Conservation (phyloP, 2,329 filamentous ascomycete genomes). For the Alternaria triticimaculans region DNA sequence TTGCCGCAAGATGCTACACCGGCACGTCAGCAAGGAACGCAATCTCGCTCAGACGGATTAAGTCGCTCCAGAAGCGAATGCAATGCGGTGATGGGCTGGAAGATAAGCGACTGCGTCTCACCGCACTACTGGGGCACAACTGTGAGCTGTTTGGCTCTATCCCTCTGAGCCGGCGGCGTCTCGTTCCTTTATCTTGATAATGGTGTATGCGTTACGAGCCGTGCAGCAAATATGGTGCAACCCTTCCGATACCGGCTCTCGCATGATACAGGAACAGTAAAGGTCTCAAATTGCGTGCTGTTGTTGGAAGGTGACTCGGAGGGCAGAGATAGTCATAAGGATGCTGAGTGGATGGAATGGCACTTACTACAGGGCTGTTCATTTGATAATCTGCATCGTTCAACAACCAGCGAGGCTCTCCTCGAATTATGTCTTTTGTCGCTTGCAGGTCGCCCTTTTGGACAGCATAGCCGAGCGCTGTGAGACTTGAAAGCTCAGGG, state of each 20-base stretch:
- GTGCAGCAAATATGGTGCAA: conserved; percentile 17
- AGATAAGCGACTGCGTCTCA: conserved; percentile 41
- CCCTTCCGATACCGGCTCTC: conserved; percentile 37
- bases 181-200: conserved; percentile 38
- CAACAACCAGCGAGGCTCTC: conserved; percentile 70
- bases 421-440: conserved; percentile 71
- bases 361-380: conserved; percentile 67
- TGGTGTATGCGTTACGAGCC: conserved; percentile 23
- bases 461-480: conserved; percentile 81
- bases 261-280: conserved; percentile 16
- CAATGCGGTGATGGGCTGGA: conserved; percentile 21
- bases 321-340: conserved; percentile 28
- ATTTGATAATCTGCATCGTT: conserved; percentile 81
- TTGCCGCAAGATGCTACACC: conserved; percentile 63
- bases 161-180: conserved; percentile 34
- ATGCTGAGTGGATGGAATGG: conserved; percentile 30
- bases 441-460: conserved; percentile 71
- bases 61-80: conserved; percentile 30
- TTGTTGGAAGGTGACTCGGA: conserved; percentile 22
- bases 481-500: conserved; percentile 69
- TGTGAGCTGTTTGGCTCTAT: conserved; percentile 32
- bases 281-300: conserved; percentile 8
- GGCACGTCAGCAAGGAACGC: conserved; percentile 40
- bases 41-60: conserved; percentile 34
- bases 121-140: conserved; percentile 27